phyloP scores from a whole-genome alignment of 1,139 yeast genomes.

The Arxiozyma slooffiae region DNA sequence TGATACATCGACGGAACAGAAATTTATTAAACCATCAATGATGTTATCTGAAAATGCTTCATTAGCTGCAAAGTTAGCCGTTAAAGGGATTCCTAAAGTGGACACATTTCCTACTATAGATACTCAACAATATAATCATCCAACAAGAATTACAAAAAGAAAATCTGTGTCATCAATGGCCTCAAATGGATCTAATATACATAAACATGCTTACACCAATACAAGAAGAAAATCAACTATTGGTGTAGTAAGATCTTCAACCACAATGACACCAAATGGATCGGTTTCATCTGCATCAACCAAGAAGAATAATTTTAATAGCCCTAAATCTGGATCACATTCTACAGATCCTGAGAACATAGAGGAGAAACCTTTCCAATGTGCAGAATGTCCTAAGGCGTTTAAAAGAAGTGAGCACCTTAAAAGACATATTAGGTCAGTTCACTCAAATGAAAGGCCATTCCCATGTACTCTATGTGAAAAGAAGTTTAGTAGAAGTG shows the following conservation, averaged over 20 bases:
- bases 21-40: constrained; percentile 24
- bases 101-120: constrained; percentile 10
- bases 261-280: constrained; percentile 1
- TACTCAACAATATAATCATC: constrained; percentile 8
- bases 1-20: constrained; percentile 8
- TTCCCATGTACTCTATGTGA: constrained; percentile 62
- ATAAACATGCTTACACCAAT: not conserved
- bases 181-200: constrained; percentile 1
- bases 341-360: not conserved
- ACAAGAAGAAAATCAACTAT: constrained; percentile 9
- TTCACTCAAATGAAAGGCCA: constrained; percentile 58
- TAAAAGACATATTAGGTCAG: constrained; percentile 65
- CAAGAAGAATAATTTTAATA: not conserved
- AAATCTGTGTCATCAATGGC: constrained; percentile 6
- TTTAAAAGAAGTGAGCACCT: constrained; percentile 74
- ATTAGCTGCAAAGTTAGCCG: constrained; percentile 15
- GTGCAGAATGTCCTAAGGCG: constrained; percentile 32
- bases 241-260: constrained; percentile 6
- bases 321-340: not conserved
- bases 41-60: constrained; percentile 20
- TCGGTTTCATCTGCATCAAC: not conserved
- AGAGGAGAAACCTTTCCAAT: constrained; percentile 32
- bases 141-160: constrained; percentile 9
- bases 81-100: constrained; percentile 13
- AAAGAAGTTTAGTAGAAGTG: constrained; percentile 68